These are phyloP conservation scores for Turnera subulata DNA, from an alignment of 345 rosid species.

Conservation along the genomic window DNA sequence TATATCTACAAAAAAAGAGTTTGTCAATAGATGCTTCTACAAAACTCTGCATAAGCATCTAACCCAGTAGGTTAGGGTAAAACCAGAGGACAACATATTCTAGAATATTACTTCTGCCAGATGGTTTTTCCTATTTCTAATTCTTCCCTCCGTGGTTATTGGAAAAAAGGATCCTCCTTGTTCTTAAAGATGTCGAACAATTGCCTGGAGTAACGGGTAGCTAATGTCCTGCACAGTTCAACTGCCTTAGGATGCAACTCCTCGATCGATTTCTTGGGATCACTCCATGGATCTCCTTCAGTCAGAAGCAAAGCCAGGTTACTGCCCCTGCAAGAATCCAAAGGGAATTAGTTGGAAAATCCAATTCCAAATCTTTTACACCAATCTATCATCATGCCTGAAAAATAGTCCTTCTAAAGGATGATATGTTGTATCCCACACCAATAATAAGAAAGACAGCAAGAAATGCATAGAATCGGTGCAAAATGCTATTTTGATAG, in stretches of 20 bases:
- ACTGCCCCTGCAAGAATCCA: conserved; percentile 42
- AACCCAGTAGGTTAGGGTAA: no score
- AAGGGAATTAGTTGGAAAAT: background rate
- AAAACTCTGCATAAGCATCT: no score
- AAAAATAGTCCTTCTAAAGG: no score
- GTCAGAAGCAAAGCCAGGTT: conserved; percentile 53
- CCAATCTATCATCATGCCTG: background rate
- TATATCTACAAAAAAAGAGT: no score
- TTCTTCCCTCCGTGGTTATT: no score
- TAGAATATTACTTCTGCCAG: no score
- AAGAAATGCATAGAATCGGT: no score
- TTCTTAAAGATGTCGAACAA: conserved; percentile 61
- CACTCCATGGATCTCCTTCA: conserved; percentile 48
- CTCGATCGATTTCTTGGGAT: conserved; percentile 49
- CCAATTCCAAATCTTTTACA: background rate
- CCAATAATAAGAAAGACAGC: no score
- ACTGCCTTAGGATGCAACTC: conserved; percentile 41
- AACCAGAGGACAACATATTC: no score
- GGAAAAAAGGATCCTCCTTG: conserved; percentile 58
- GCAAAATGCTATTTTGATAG: background rate
- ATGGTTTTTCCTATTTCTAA: no score
- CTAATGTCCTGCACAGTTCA: conserved; percentile 50
- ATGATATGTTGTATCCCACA: no score
- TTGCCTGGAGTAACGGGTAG: conserved; percentile 56
- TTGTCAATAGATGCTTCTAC: no score